Evolutionary conservation across 1,284 basidiomycete species (phyloP).

Genomic region (Ustilago crameri): DNA sequence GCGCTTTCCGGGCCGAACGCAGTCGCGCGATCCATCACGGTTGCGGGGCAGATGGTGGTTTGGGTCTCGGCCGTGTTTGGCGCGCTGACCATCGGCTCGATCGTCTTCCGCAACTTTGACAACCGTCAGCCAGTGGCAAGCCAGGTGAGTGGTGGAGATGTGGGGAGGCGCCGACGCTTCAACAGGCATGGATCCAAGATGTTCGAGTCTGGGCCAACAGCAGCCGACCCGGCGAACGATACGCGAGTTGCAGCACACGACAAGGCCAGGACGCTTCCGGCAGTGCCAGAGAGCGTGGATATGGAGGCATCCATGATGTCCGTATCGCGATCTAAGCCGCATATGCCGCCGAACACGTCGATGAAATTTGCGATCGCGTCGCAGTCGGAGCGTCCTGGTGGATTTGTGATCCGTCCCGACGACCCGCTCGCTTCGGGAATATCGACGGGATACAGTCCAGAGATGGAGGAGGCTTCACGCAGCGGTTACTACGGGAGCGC

Average conservation of each 20-base stretch:
- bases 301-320: constrained; percentile 41
- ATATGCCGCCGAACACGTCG: constrained; percentile 15
- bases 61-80: constrained; percentile 53
- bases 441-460: constrained; percentile 17
- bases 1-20: constrained; percentile 24
- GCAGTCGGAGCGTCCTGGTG: constrained; percentile 16
- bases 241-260: constrained; percentile 5
- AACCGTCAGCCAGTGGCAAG: constrained; percentile 26
- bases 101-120: constrained; percentile 53
- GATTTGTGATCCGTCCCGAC: constrained; percentile 34
- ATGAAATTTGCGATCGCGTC: constrained; percentile 36
- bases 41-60: constrained; percentile 15
- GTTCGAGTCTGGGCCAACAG: constrained; percentile 5
- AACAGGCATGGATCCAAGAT: constrained; percentile 15
- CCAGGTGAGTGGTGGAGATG: constrained; percentile 17
- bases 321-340: constrained; percentile 5
- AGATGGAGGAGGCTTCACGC: constrained; percentile 13
- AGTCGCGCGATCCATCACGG: constrained; percentile 4
- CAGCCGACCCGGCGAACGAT: constrained; percentile 1
- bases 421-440: constrained; percentile 21
- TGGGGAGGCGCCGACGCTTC: constrained; percentile 9
- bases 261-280: constrained; percentile 48
- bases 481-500: constrained; percentile 2
- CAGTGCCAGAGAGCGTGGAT: constrained; percentile 58
- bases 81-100: constrained; percentile 42